Evolutionary conservation across 768 basidiomycete genomes (phyloP), one percentile per base, ranked within the genome.

Genomic region (Termitomyces bulborhizus): DNA sequence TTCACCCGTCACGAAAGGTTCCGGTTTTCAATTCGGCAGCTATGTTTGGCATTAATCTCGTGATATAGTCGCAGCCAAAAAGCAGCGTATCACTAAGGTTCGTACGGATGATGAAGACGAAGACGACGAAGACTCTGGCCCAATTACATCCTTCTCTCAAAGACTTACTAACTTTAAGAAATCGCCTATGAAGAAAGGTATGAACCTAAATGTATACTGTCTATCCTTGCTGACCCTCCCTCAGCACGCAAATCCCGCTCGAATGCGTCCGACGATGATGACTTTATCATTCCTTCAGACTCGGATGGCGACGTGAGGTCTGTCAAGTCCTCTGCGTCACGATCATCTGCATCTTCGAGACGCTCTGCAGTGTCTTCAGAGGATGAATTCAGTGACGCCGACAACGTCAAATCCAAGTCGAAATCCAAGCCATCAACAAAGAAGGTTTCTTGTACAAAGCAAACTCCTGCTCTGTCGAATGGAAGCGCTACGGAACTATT

Each of bases 261-360:
- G 18, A 61, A 62, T 50, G 69, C 73, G 58, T 74, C 63, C 32
- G 81, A 78, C 48, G 85, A 89, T 58, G 85, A 90, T 48, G 85
- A 89, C 56, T 91, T 92, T 63, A 78, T 90, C 61, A 84, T 79
- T 39, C 80, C 84, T 18, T 83, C 82, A 43, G 83, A 84, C 43
- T 81, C 81, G 11, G 87, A 85, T 24, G 76, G 74, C 1, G 85
- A 85, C 27, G 67, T 67, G 7, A 76, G 70, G 34, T 80, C 79
- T 21, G 61, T 71, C 26, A 78, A 70, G 60, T 72, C 84, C 51
- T 73, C 76, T 11, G 77, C 76, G 3, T 83, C 85, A 41, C 79
- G 79, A 43, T 72, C 73, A 8, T 75, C 77, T 1, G 69, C 71
- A 16, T 80, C 82, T 0, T 81, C 80, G 16, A 73, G 71, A 44